Conservation (phyloP, 768 basidiomycete species). For the Phylloporus sp. region DNA sequence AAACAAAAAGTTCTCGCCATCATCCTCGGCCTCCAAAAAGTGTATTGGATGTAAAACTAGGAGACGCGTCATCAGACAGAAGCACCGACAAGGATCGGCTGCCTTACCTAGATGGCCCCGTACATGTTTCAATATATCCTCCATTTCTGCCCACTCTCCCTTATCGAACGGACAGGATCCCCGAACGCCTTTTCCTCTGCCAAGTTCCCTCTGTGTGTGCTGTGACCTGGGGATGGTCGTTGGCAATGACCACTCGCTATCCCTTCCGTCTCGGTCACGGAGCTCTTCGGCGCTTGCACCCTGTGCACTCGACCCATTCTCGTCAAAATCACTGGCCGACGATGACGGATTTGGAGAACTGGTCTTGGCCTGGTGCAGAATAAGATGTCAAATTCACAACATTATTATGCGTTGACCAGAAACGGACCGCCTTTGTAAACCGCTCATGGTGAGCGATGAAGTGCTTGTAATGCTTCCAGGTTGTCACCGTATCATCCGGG, state of each 20-base stretch:
- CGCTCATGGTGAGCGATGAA: slow-evolving; percentile 75
- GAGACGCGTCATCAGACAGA: neutral
- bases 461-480: slow-evolving; percentile 95
- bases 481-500: slow-evolving; percentile 88
- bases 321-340: slow-evolving; percentile 48
- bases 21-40: slow-evolving; percentile 92
- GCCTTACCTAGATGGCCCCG: slow-evolving; percentile 81
- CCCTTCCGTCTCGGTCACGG: slow-evolving; percentile 15
- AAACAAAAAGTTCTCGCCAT: slow-evolving; percentile 89
- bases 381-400: neutral
- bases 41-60: slow-evolving; percentile 80
- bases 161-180: slow-evolving; percentile 71
- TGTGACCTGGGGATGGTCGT: slow-evolving; percentile 17
- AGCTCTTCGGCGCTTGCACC: slow-evolving; percentile 18
- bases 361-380: slow-evolving; percentile 39
- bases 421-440: slow-evolving; percentile 58
- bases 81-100: neutral
- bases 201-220: slow-evolving; percentile 33
- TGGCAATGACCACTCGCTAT: slow-evolving; percentile 16
- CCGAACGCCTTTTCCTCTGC: slow-evolving; percentile 36
- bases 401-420: neutral
- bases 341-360: slow-evolving; percentile 43
- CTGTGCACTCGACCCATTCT: slow-evolving; percentile 13
- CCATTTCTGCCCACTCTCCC: slow-evolving; percentile 88
- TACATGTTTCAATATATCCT: slow-evolving; percentile 65